Conservation (phyloP, 768 basidiomycete genomes). For the Suillus brevipes region DNA sequence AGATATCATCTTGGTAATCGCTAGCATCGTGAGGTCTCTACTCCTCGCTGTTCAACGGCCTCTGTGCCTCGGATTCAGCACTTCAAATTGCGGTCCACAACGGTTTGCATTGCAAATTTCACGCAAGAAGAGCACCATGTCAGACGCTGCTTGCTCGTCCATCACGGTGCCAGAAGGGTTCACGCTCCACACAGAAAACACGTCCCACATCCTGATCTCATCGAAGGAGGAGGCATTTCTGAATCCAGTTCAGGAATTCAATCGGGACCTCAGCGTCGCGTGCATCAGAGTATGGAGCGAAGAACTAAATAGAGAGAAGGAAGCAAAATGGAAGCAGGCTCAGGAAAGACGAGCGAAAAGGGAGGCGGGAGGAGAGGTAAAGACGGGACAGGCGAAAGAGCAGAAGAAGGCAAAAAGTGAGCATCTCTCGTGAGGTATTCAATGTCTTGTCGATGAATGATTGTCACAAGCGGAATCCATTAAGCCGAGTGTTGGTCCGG, state of each 20-base stretch:
- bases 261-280: constrained; percentile 90
- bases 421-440: constrained; percentile 15
- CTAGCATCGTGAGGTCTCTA: constrained; percentile 21
- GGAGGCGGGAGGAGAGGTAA: constrained; percentile 9
- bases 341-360: constrained; percentile 49
- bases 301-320: constrained; percentile 60
- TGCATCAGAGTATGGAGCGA: constrained; percentile 91
- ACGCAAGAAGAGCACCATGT: constrained; percentile 4
- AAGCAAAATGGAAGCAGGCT: constrained; percentile 55
- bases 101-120: not conserved
- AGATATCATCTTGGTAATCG: constrained; percentile 12
- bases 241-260: constrained; percentile 98
- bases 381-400: constrained; percentile 25
- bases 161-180: constrained; percentile 68
- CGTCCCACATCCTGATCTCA: constrained; percentile 73
- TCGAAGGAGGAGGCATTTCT: constrained; percentile 81
- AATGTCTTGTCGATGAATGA: not conserved
- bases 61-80: constrained; percentile 25
- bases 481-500: not conserved
- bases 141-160: constrained; percentile 13
- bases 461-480: not conserved
- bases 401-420: constrained; percentile 50
- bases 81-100: not conserved
- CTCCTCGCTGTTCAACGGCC: constrained; percentile 23
- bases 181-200: constrained; percentile 79